Evolutionary conservation across 306 rosid genomes (phyloP).

Genomic region (Benincasa hispida): DNA sequence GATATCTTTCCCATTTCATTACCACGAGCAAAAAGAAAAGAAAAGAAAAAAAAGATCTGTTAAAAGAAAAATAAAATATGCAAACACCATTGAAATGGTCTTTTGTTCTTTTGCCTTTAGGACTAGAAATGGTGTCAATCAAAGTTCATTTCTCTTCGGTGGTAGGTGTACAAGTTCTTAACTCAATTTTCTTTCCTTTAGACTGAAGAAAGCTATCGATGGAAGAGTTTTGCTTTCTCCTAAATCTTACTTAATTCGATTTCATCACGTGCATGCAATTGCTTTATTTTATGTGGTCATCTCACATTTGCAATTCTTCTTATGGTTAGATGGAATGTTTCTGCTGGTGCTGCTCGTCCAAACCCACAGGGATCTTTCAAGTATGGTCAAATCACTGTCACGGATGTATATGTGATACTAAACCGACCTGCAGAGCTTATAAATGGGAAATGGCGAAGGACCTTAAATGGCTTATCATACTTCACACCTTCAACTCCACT

Average conservation of each 20-base stretch:
- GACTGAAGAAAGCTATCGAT: not conserved
- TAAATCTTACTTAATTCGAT: not conserved
- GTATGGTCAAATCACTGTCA: constrained; percentile 65
- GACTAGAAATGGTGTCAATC: not conserved
- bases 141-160: not conserved
- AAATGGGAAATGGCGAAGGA: constrained; percentile 37
- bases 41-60: not conserved
- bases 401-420: constrained; percentile 54
- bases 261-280: not conserved
- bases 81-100: not conserved
- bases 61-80: not conserved
- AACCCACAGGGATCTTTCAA: constrained; percentile 88
- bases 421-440: constrained; percentile 39
- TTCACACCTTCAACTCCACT: constrained; percentile 53
- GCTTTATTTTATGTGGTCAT: not conserved
- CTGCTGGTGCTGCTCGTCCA: constrained; percentile 88
- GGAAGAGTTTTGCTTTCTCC: not conserved
- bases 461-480: constrained; percentile 79
- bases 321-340: constrained; percentile 49
- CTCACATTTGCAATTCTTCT: not conserved
- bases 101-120: not conserved
- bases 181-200: not conserved
- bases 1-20: not conserved
- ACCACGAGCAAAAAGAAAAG: not conserved
- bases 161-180: not conserved